These are phyloP conservation scores for Candida lessepsii DNA, from an alignment of 805 yeast genomes.

Conservation along the genomic window DNA sequence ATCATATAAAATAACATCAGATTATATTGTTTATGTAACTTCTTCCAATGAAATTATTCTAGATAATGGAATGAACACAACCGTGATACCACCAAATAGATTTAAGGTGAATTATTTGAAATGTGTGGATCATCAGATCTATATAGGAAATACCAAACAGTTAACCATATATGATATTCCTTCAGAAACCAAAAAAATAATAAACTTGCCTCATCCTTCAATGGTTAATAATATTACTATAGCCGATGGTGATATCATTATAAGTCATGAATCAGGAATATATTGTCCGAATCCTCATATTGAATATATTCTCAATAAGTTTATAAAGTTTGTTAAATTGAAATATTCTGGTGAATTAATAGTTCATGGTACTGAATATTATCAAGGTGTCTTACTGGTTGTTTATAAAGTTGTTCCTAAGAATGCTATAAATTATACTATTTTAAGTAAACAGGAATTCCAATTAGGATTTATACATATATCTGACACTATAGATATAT, in stretches of 20 bases:
- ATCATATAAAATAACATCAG: background rate
- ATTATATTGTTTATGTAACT: conserved; percentile 1
- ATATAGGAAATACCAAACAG: background rate
- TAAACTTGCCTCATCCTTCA: background rate
- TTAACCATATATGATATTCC: background rate
- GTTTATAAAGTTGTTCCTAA: conserved; percentile 27
- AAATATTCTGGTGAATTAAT: conserved; percentile 28
- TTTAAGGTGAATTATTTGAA: conserved; percentile 7
- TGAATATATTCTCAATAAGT: background rate
- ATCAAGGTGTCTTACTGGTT: conserved; percentile 22
- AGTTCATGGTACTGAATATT: conserved; percentile 23
- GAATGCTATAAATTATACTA: conserved; percentile 26
- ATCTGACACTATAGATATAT: conserved; percentile 3
- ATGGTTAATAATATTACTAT: conserved; percentile 9
- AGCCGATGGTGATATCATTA: conserved; percentile 1
- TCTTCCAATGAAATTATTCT: conserved; percentile 3
- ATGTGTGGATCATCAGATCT: background rate
- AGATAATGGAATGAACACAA: background rate
- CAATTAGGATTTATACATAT: conserved; percentile 25
- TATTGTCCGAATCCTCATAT: background rate
- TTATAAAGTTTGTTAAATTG: background rate
- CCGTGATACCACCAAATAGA: conserved; percentile 8
- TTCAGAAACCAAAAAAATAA: background rate
- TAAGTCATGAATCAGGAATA: conserved; percentile 10
- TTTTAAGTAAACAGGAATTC: conserved; percentile 24